A percentile compares a stretch with the other conserved stretches of the same genome.
Conservation (phyloP, 176 grass and related monocot species). For the Triticum urartu region DNA sequence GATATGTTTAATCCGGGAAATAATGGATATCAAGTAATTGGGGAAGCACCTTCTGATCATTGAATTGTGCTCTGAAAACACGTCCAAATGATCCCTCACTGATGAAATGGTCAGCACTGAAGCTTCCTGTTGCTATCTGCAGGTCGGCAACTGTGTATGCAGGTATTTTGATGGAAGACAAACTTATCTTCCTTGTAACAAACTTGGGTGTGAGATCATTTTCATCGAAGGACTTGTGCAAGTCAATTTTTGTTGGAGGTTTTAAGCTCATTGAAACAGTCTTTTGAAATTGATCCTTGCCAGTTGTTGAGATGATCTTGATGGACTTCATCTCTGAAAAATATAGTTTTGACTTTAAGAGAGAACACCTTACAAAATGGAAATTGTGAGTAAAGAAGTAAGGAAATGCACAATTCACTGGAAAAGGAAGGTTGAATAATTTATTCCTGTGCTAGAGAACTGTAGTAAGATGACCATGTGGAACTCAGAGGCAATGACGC, state of each 20-base stretch:
- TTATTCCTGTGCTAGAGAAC: not conserved
- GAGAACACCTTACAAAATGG: not conserved
- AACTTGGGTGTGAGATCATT: constrained; percentile 58
- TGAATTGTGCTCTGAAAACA: constrained; percentile 73
- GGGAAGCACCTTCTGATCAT: constrained; percentile 67
- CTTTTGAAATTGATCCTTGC: constrained; percentile 46
- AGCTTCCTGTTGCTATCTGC: constrained; percentile 87
- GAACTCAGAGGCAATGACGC: not conserved
- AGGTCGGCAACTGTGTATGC: constrained; percentile 89
- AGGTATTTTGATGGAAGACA: constrained; percentile 61
- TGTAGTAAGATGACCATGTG: not conserved
- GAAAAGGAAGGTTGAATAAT: not conserved
- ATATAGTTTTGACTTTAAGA: not conserved
- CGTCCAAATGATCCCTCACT: constrained; percentile 77
- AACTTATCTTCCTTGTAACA: constrained; percentile 56
- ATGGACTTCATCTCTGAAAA: constrained; percentile 72
- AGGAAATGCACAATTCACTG: not conserved
- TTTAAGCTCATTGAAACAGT: constrained; percentile 80
- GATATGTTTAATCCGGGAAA: not conserved
- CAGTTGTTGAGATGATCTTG: constrained; percentile 53
- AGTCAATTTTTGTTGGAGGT: constrained; percentile 80
- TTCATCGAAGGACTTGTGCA: constrained; percentile 74
- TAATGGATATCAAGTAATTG: constrained; percentile 7
- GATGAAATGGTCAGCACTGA: constrained; percentile 78
- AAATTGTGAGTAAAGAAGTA: not conserved